Evolutionary conservation across 306 rosid species (phyloP).

Genomic region (Gastrolobium villosum): DNA sequence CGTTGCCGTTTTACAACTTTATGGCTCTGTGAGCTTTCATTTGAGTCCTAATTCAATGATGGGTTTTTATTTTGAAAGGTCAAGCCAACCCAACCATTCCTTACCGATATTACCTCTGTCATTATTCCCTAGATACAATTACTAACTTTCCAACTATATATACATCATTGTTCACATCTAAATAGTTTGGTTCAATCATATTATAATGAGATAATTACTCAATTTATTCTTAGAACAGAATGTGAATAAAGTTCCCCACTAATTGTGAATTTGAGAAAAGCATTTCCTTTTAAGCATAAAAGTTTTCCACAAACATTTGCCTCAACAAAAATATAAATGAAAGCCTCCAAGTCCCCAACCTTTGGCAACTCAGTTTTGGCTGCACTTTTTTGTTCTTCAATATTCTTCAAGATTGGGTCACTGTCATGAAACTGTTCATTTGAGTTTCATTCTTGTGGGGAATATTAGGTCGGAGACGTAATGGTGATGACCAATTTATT

Average conservation of each 20-base stretch:
- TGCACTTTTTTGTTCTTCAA: neutral
- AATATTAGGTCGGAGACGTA: too few species aligned
- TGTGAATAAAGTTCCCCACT: slow-evolving; percentile 8
- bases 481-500: neutral
- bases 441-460: neutral
- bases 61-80: slow-evolving; percentile 20
- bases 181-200: too few species aligned
- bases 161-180: too few species aligned
- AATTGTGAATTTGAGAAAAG: slow-evolving; percentile 1
- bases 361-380: neutral
- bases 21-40: neutral
- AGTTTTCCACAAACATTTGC: neutral
- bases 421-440: slow-evolving; percentile 2
- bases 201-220: neutral
- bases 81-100: slow-evolving; percentile 37
- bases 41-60: too few species aligned
- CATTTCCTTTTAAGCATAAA: neutral
- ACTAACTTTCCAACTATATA: too few species aligned
- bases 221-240: neutral
- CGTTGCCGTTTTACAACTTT: slow-evolving; percentile 23
- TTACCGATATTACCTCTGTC: too few species aligned
- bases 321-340: neutral
- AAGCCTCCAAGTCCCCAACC: neutral
- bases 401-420: neutral
- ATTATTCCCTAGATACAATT: too few species aligned